Evolutionary conservation across 1,284 basidiomycete genomes (phyloP), one percentile per base, ranked within the genome.

Genomic region (Ustanciosporium gigantosporum): DNA sequence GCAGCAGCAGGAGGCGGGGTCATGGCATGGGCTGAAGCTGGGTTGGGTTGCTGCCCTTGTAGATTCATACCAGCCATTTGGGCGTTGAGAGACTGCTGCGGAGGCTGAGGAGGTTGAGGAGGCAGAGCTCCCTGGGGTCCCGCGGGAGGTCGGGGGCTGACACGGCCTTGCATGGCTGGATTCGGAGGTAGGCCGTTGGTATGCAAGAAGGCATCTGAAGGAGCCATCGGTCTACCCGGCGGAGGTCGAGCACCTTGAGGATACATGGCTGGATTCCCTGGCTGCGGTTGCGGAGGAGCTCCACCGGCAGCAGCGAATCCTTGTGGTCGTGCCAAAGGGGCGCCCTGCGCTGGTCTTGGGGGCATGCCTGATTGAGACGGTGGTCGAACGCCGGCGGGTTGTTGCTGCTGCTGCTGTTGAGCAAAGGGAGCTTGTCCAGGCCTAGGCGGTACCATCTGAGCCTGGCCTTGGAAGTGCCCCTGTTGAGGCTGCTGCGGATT

Each of bases 41-140:
- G 48, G 13, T 41, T 46, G 2, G 52, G 49, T 19, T 56, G 65
- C 16, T 41, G 47, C 24, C 41, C 44, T 25, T 58, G 50, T 11
- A 72, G 46, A 27, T 66, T 56, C 22, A 70, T 47, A 4, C 35
- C 46, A 2, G 51, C 60, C 67, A 72, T 68, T 25, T 67, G 67
- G 14, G 58, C 49, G 9, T 44, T n/a, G 8, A 64, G 38, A 19
- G 20, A n/a, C 31, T 22, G 40, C 29, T 29, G 39, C 16, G n/a
- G 39, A 6, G 21, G 17, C 25, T 41, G 29, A 27, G 37, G n/a
- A n/a, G n/a, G n/a, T n/a, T n/a, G n/a, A 16, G 22, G 22, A 13
- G 25, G 37, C 31, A 44, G 38, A 5, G 35, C 34, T 19, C 40
- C 50, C 15, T 45, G 46, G 25, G 56, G 53, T n/a, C n/a, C n/a